Percentiles rank a stretch among this genome's conserved stretches.
phyloP scores from a whole-genome alignment of 2,329 filamentous ascomycete genomes.

The Pseudogymnoascus sp. region DNA sequence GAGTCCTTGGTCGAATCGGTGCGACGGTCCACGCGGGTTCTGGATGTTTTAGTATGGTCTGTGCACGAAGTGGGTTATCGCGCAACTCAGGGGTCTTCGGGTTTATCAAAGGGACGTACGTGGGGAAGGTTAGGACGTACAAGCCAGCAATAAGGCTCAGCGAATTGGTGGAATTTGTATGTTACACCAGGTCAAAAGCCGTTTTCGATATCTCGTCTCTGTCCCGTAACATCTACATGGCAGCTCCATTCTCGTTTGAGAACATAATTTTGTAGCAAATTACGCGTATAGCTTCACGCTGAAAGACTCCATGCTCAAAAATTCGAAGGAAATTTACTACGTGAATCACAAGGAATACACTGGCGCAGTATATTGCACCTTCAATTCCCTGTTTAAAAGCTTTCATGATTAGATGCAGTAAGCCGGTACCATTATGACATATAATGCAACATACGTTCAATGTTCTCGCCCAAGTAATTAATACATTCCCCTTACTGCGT shows the following conservation, averaged over 20 bases:
- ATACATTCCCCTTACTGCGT: constrained; percentile 16
- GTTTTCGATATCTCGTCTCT: not conserved
- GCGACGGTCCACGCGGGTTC: constrained; percentile 1
- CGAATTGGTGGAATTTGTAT: not conserved
- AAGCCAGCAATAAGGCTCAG: not conserved
- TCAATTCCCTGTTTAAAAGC: not conserved
- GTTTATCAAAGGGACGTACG: not conserved
- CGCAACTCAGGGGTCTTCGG: not conserved
- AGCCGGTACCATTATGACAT: not conserved
- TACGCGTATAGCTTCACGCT: not conserved
- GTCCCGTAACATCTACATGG: not conserved
- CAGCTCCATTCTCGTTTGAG: not conserved
- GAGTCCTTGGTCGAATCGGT: not conserved
- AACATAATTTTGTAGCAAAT: not conserved
- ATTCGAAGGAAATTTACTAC: not conserved
- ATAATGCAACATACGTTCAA: not conserved
- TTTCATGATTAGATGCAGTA: not conserved
- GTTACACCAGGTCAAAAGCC: not conserved
- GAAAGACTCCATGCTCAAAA: not conserved
- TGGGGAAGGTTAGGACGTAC: not conserved
- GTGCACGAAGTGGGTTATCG: not conserved
- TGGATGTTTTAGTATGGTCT: constrained; percentile 4
- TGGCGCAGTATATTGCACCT: not conserved
- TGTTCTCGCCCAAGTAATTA: not conserved
- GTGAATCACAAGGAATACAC: no score